Base-by-base conservation (phyloP, 352 stramenopile genomes). In the Phytophthora constricta region DNA sequence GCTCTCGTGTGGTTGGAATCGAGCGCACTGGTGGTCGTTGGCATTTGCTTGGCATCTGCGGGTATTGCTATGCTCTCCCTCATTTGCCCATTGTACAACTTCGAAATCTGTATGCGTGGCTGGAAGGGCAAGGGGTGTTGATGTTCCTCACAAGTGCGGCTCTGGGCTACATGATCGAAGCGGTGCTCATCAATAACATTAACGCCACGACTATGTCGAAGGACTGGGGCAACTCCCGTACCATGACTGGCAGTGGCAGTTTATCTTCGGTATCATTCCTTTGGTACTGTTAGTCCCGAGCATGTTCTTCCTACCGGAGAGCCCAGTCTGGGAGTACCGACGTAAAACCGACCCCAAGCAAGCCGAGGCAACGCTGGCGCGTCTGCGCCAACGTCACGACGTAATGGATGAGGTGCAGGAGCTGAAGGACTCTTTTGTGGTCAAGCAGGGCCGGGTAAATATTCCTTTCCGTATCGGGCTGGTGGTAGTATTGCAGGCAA, bases 61-160 rank as follows among this genome's bases (percentile, higher is more conserved):
- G 89, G 87, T 19, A 84, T 93, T 25, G 76, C 85, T 0, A 96
- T 95, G 87, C 76, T 95, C 3, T 91, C 87, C 19, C 77, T 95
- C 22, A 65, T 74, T 1, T 90, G 83, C 46, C 67, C 89, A 46
- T 69, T 95, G 48, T 96, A 95, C 82, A 95, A 95, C 66, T 95
- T 93, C 19, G 89, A 96, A 63, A 90, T 95, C 26, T 95, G 85
- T 68, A 95, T 91, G 82, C 73, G 81, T 22, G 89, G 86, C 7
- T 95, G 86, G 86, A 95, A 66, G 87, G 89, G 46, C 95, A 96
- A 68, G 87, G 87, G 20, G 87, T 95, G 31, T 61, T 95, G n/a
- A 77, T 95, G 43, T 96, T 96, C 64, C 59, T 95, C 4, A 86
- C 91, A 11, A 86, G 74, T 19, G 77, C 75, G 45, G 71, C 79